Evolutionary conservation across 163 green algal species (phyloP), one percentile per base, ranked within the genome.

Genomic region (Scenedesmus sp.): DNA sequence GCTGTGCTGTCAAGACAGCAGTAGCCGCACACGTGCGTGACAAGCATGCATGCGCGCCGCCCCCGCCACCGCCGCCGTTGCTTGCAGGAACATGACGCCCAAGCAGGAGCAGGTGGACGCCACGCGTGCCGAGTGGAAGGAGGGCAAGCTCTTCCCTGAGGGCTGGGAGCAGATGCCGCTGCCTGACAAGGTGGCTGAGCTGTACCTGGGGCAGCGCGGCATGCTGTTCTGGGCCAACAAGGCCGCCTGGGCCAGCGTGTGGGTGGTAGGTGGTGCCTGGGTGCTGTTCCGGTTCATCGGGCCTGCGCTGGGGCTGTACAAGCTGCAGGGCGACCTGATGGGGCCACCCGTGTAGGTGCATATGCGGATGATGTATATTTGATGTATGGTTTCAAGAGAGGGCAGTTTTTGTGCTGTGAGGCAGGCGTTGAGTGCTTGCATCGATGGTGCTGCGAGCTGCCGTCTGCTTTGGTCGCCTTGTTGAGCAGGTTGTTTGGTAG

Each of bases 211-310:
- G 34, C 90, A 98, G 92, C 89, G 96, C 4, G 97, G 97, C 10
- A 60, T 97, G 8, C 92, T 99, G 70, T 98, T 95, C 91, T 98
- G 96, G 97, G 79, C 93, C 13, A 97, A 95, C 89, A 92, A 98
- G 84, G 20, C 94, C 0, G 95, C 97, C 0, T 96, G 94, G 57
- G 90, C 59, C 0, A 91, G 93, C 0, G 89, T 96, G 0, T 94
- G 97, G 79, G 88, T 93, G 1, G 46, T 98, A 26, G 76, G 90
- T 8, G 94, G 93, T 26, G 92, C 88, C 10, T 99, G 97, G 97
- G 91, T 97, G 9, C 8, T 98, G 7, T 99, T 99, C 88, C 92
- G 97, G 8, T 96, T 99, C 74, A 93, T 98, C 18, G 94, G 95
- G 15, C 97, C 97, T n/a, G 89, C 93, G 7, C 86, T 98, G 34